Evolutionary conservation across 2,329 filamentous ascomycete genomes (phyloP).

Genomic region (Fusarium sororula): DNA sequence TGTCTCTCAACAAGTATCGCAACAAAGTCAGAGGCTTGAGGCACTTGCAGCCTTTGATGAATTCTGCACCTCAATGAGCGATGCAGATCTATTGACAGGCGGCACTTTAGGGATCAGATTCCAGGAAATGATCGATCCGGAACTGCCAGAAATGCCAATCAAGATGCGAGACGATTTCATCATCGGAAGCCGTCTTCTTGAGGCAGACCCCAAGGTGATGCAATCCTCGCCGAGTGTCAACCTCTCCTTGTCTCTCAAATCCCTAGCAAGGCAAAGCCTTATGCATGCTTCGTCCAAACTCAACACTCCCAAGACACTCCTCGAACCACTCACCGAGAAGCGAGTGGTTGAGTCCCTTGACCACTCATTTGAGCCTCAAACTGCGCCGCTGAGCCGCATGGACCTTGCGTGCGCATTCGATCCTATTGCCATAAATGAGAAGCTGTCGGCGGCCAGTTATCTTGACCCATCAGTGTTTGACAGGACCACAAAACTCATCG

Average conservation of each 20-base stretch:
- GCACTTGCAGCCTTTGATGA: slow-evolving; percentile 61
- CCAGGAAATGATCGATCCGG: slow-evolving; percentile 68
- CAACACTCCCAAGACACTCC: neutral
- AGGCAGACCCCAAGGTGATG: slow-evolving; percentile 51
- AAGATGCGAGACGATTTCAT: slow-evolving; percentile 61
- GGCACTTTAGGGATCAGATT: slow-evolving; percentile 55
- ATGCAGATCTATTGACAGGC: slow-evolving; percentile 68
- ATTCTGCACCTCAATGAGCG: slow-evolving; percentile 70
- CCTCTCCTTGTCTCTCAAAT: slow-evolving; percentile 45
- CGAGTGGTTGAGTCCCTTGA: slow-evolving; percentile 50
- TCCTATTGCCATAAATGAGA: slow-evolving; percentile 63
- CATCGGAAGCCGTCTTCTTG: slow-evolving; percentile 58
- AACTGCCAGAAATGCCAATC: slow-evolving; percentile 63
- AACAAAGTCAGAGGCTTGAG: slow-evolving; percentile 41
- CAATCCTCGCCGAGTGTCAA: slow-evolving; percentile 42
- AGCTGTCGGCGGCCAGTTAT: slow-evolving; percentile 47
- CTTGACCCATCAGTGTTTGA: slow-evolving; percentile 81
- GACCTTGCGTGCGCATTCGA: slow-evolving; percentile 70
- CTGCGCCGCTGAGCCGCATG: slow-evolving; percentile 52
- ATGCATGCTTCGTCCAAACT: slow-evolving; percentile 3
- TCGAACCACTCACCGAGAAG: slow-evolving; percentile 47
- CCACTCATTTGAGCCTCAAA: slow-evolving; percentile 45
- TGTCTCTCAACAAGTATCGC: slow-evolving; percentile 17
- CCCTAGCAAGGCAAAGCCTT: slow-evolving; percentile 41
- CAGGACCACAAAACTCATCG: slow-evolving; percentile 70